Conservation (phyloP, 805 yeast genomes). For the Candida pseudoglaebosa region DNA sequence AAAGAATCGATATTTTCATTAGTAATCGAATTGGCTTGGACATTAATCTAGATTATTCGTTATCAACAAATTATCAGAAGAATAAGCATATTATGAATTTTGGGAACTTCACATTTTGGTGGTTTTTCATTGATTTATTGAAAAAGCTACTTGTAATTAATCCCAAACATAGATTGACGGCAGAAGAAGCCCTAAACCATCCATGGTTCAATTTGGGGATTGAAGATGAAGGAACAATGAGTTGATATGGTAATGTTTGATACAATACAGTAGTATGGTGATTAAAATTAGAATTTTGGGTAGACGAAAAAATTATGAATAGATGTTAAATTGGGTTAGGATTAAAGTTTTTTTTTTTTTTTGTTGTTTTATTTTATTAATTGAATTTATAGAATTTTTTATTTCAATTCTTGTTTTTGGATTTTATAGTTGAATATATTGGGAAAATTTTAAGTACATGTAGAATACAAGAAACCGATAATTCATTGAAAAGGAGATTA, state of each 20-base stretch:
- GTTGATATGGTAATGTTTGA: constrained; percentile 1
- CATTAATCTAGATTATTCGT: constrained; percentile 35
- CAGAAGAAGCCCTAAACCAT: constrained; percentile 40
- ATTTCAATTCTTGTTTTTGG: background rate
- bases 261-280: background rate
- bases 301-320: too few species aligned
- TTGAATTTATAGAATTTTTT: background rate
- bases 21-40: constrained; percentile 38
- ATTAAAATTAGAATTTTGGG: background rate
- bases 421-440: too few species aligned
- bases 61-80: constrained; percentile 34
- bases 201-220: constrained; percentile 48
- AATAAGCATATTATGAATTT: constrained; percentile 42
- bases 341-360: too few species aligned
- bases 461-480: too few species aligned
- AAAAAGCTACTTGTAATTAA: constrained; percentile 35
- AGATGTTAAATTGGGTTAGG: background rate
- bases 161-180: constrained; percentile 36
- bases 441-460: background rate
- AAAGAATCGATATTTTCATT: constrained; percentile 42
- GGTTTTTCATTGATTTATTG: constrained; percentile 52
- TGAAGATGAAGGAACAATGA: constrained; percentile 41
- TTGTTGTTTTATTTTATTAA: too few species aligned
- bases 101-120: constrained; percentile 79
- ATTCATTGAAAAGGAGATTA: too few species aligned